These are phyloP conservation scores for Xenoacremonium recifei DNA, from an alignment of 2,329 filamentous ascomycete genomes.

Conservation along the genomic window DNA sequence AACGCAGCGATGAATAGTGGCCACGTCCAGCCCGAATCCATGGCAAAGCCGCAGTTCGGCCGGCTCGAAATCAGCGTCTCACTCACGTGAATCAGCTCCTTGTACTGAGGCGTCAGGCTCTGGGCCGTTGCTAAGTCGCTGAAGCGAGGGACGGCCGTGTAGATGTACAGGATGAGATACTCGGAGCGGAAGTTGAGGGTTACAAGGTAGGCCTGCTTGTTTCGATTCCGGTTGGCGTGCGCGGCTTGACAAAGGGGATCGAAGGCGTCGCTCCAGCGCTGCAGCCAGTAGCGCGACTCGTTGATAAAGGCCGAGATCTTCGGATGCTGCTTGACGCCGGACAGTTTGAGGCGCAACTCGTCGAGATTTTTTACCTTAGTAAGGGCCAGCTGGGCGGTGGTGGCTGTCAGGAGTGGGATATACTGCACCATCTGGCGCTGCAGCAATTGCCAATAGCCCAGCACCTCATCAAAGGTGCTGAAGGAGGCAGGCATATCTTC, in stretches of 20 bases:
- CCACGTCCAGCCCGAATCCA: constrained; percentile 47
- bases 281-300: constrained; percentile 37
- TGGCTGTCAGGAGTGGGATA: constrained; percentile 33
- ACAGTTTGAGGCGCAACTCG: constrained; percentile 30
- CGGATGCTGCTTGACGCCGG: constrained; percentile 29
- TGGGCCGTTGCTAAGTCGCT: constrained; percentile 34
- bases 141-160: constrained; percentile 37
- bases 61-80: constrained; percentile 35
- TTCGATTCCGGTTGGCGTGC: constrained; percentile 19
- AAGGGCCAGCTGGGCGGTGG: constrained; percentile 30
- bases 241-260: constrained; percentile 32
- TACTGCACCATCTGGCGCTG: constrained; percentile 37
- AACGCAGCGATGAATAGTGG: constrained; percentile 41
- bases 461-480: constrained; percentile 31
- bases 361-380: constrained; percentile 22
- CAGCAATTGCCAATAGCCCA: constrained; percentile 37
- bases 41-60: constrained; percentile 40
- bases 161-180: constrained; percentile 41
- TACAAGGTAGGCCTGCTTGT: constrained; percentile 29
- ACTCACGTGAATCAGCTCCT: constrained; percentile 38
- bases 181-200: constrained; percentile 42
- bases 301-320: constrained; percentile 32
- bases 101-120: constrained; percentile 40
- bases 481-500: constrained; percentile 33
- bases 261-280: constrained; percentile 39